Base-by-base conservation (phyloP, 2,329 filamentous ascomycete species). In the Diplodia scrobiculata region DNA sequence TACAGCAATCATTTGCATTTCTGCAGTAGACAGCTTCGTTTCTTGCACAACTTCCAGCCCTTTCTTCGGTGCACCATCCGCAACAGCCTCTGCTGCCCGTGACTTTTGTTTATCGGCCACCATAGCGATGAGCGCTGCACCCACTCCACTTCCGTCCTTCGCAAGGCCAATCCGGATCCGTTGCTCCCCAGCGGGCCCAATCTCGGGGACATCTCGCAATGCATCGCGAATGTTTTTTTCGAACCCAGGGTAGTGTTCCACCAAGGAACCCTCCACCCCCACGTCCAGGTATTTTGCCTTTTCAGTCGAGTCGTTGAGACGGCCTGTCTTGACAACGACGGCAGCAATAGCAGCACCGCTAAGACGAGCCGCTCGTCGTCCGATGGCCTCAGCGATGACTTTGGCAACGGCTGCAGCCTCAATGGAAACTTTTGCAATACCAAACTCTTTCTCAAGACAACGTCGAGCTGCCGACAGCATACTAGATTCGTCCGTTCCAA, bases 181-280 rank as follows among this genome's bases (percentile, higher is more conserved):
- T 80, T 91, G 89, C 70, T 96, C 92, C 10, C 93, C 92, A 66
- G 85, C 81, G 52, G 83, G 79, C 3, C 94, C 94, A 72, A 98
- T 90, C 67, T 89, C 87, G 14, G 91, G 84, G 63, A 97, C 87
- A 63, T 86, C 87, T 58, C 87, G 82, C 67, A 98, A 82, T 5
- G 91, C 91, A 74, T 96, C 91, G 68, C 93, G 86, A 69, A 98
- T 90, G 81, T 95, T 90, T 65, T 90, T 89, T 70, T 95, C 88
- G 80, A 97, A 99, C 73, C 88, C 89, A 13, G 95, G 95, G 78
- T 98, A 98, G 80, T 96, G 94, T 78, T 98, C 95, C 1, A 98
- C 92, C 63, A 99, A 82, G 74, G 89, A 93, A 70, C 95, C 95
- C 75, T 99, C 95, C 1, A 98, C 94, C 72, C 95, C 95, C 72